Conservation (phyloP, 176 grass and related monocot genomes). For the Secale cereale region DNA sequence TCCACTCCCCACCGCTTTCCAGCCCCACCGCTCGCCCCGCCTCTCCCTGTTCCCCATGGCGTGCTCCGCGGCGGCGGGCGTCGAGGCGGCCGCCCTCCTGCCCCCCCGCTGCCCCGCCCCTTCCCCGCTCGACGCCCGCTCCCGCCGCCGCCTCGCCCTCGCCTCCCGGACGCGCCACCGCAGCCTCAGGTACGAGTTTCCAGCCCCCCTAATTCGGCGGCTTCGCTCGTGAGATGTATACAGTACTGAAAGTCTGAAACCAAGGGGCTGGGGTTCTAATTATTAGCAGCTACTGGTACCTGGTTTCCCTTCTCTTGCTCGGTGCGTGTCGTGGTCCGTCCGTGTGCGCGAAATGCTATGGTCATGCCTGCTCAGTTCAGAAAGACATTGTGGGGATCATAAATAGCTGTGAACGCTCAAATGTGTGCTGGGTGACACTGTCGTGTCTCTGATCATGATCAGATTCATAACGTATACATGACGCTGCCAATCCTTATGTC, state of each 20-base stretch:
- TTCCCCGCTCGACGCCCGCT: not conserved
- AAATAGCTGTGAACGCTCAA: not conserved
- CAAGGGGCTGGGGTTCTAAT: not conserved
- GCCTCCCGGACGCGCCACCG: conserved; percentile 38
- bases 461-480: not conserved
- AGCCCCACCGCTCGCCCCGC: not conserved
- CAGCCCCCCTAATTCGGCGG: too few species aligned
- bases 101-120: conserved; percentile 19
- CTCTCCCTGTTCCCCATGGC: not conserved
- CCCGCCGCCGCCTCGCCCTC: conserved; percentile 10
- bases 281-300: too few species aligned
- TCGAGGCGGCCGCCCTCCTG: conserved; percentile 29
- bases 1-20: conserved; percentile 6
- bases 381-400: not conserved
- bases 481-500: not conserved
- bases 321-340: not conserved
- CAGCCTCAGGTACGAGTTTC: conserved; percentile 43
- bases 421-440: not conserved
- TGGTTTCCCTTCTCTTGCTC: too few species aligned
- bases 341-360: not conserved
- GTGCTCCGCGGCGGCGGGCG: conserved; percentile 30
- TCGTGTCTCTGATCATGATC: not conserved
- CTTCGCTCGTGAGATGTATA: too few species aligned
- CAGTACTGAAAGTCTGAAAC: too few species aligned
- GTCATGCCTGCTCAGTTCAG: not conserved